Evolutionary conservation across 225 moss, liverwort and hornwort genomes (phyloP).

Genomic region (Polytrichum commune): DNA sequence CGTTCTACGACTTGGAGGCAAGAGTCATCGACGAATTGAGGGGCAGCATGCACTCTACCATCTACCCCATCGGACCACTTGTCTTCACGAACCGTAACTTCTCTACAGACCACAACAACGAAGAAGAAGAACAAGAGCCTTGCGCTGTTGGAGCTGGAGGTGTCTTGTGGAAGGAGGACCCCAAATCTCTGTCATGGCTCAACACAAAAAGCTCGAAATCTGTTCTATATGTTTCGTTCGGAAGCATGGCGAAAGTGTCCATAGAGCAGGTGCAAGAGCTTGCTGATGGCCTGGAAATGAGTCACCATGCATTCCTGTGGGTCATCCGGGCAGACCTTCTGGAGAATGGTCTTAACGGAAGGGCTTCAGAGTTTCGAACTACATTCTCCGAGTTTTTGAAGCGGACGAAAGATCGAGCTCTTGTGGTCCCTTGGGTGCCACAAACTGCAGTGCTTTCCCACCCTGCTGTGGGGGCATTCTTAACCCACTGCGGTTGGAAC

Average conservation of each 20-base stretch:
- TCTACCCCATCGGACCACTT: slow-evolving; percentile 4
- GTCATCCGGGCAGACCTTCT: slow-evolving; percentile 15
- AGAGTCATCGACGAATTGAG: slow-evolving; percentile 1
- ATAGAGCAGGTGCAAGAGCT: slow-evolving; percentile 21
- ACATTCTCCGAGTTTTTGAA: slow-evolving; percentile 13
- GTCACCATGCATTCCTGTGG: slow-evolving; percentile 28
- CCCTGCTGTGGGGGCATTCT: slow-evolving; percentile 28
- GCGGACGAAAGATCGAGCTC: slow-evolving; percentile 5
- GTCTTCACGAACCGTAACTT: neutral
- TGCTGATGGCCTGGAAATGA: slow-evolving; percentile 29
- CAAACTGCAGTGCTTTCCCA: slow-evolving; percentile 25
- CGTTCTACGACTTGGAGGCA: slow-evolving; percentile 20
- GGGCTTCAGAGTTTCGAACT: neutral
- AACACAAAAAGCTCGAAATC: slow-evolving; percentile 9
- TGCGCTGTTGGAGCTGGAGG: neutral
- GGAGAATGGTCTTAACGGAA: slow-evolving; percentile 2
- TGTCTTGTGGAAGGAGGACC: slow-evolving; percentile 9
- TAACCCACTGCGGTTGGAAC: slow-evolving; percentile 46
- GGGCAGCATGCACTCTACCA: neutral
- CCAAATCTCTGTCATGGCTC: slow-evolving; percentile 24
- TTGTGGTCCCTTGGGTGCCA: slow-evolving; percentile 21
- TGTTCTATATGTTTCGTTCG: slow-evolving; percentile 26
- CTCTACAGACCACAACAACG: neutral
- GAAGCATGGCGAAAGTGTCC: slow-evolving; percentile 10
- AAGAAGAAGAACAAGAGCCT: neutral